phyloP scores from a whole-genome alignment of 768 basidiomycete species.

The Xanthoconium stramineum region DNA sequence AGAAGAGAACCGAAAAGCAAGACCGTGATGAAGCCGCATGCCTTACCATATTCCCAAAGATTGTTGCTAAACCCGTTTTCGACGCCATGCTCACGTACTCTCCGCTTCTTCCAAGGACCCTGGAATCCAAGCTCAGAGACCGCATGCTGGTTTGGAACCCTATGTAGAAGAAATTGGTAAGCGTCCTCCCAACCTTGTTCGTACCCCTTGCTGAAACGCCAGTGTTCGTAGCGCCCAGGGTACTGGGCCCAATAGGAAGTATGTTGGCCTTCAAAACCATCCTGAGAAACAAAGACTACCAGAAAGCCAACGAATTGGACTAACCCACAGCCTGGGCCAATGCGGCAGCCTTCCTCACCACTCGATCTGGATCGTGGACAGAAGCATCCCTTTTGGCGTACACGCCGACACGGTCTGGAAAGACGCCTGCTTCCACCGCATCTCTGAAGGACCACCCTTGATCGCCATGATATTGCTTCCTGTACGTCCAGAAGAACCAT shows the following conservation, averaged over 20 bases:
- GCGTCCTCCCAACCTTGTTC: constrained; percentile 70
- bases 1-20: not conserved
- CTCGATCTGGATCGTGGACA: constrained; percentile 19
- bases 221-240: constrained; percentile 60
- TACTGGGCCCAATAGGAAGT: constrained; percentile 43
- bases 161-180: constrained; percentile 47
- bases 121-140: constrained; percentile 64
- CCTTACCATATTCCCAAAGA: constrained; percentile 67
- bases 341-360: constrained; percentile 27
- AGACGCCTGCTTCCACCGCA: constrained; percentile 57
- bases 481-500: constrained; percentile 86
- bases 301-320: constrained; percentile 4
- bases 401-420: constrained; percentile 53
- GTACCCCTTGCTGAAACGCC: constrained; percentile 66
- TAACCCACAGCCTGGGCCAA: constrained; percentile 34
- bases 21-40: not conserved
- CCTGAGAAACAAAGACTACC: constrained; percentile 16
- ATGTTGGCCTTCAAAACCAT: constrained; percentile 34
- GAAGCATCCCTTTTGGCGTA: constrained; percentile 20
- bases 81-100: constrained; percentile 43
- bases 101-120: constrained; percentile 52
- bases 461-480: constrained; percentile 64
- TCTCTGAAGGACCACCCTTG: constrained; percentile 73
- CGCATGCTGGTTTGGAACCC: constrained; percentile 14
- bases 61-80: constrained; percentile 37